Evolutionary conservation across 768 basidiomycete genomes (phyloP).

Genomic region (Lactifluus volemus): DNA sequence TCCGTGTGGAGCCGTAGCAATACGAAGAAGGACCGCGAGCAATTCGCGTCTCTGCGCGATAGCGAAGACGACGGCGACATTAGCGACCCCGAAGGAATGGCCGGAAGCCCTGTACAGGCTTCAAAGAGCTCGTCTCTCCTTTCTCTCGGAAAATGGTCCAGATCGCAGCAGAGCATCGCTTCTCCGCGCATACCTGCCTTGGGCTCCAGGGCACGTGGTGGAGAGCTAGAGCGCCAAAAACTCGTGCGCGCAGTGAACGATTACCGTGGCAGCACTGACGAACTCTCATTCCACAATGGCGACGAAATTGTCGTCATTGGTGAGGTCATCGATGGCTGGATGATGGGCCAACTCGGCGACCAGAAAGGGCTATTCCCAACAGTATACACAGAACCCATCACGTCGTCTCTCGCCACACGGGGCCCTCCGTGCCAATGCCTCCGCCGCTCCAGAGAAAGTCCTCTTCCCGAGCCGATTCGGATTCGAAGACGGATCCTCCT

Average conservation of each 20-base stretch:
- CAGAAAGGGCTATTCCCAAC: slow-evolving; percentile 75
- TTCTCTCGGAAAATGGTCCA: slow-evolving; percentile 16
- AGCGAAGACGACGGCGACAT: slow-evolving; percentile 35
- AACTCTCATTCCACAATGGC: slow-evolving; percentile 66
- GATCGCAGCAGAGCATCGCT: slow-evolving; percentile 4
- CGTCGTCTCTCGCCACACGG: slow-evolving; percentile 25
- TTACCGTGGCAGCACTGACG: slow-evolving; percentile 68
- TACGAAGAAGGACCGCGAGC: slow-evolving; percentile 28
- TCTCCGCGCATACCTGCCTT: slow-evolving; percentile 8
- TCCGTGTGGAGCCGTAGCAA: slow-evolving; percentile 10
- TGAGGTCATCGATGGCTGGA: slow-evolving; percentile 86
- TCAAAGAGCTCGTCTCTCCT: slow-evolving; percentile 10
- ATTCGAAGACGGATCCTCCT: slow-evolving; percentile 5
- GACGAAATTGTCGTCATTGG: slow-evolving; percentile 68
- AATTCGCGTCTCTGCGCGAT: slow-evolving; percentile 48
- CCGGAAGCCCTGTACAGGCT: slow-evolving; percentile 20
- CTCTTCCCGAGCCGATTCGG: slow-evolving; percentile 1
- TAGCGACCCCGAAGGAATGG: slow-evolving; percentile 23
- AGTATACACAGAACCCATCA: slow-evolving; percentile 51
- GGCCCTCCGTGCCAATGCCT: slow-evolving; percentile 14
- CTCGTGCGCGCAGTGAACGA: slow-evolving; percentile 65
- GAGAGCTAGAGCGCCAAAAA: slow-evolving; percentile 20
- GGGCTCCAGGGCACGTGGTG: slow-evolving; percentile 30
- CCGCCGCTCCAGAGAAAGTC: slow-evolving; percentile 7
- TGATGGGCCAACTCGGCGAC: slow-evolving; percentile 72